Evolutionary conservation across 371 early-diverging fungal genomes (phyloP).

Genomic region (Zopfochytrium polystomum): DNA sequence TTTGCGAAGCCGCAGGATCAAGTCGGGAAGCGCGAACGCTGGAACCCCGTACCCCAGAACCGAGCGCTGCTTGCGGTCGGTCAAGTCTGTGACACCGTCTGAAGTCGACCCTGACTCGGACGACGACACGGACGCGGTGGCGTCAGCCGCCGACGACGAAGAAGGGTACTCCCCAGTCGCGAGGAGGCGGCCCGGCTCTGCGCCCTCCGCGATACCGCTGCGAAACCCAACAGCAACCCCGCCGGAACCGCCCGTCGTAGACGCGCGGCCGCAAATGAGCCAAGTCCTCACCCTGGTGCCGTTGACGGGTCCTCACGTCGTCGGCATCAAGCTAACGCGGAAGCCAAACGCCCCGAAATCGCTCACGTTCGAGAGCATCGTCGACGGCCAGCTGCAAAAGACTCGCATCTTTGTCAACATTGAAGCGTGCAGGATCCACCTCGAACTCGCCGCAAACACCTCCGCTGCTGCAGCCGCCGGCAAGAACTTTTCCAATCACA

Average conservation of each 20-base stretch:
- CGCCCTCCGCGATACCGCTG: neutral
- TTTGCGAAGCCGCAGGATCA: constrained; percentile 53
- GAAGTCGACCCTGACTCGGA: neutral
- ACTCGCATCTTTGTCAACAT: constrained; percentile 62
- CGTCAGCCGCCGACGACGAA: neutral
- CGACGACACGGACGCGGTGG: neutral
- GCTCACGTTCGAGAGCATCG: constrained; percentile 51
- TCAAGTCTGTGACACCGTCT: neutral
- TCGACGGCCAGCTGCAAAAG: constrained; percentile 48
- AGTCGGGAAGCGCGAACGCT: constrained; percentile 10
- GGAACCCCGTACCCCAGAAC: neutral
- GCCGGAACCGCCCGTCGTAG: constrained; percentile 1
- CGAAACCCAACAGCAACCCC: neutral
- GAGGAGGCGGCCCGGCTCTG: neutral
- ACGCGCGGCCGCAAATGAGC: neutral
- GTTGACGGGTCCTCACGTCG: neutral
- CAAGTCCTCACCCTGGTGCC: neutral
- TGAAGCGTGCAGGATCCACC: too few relatives aligned
- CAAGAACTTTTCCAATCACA: neutral
- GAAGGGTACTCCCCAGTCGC: neutral
- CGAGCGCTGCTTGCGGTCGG: neutral
- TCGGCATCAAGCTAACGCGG: constrained; percentile 2
- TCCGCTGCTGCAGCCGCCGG: constrained; percentile 23
- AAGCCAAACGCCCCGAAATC: constrained; percentile 41
- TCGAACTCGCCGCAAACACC: constrained; percentile 44